These are phyloP conservation scores for Pythium aphanidermatum DNA, from an alignment of 352 stramenopile species.

Conservation along the genomic window DNA sequence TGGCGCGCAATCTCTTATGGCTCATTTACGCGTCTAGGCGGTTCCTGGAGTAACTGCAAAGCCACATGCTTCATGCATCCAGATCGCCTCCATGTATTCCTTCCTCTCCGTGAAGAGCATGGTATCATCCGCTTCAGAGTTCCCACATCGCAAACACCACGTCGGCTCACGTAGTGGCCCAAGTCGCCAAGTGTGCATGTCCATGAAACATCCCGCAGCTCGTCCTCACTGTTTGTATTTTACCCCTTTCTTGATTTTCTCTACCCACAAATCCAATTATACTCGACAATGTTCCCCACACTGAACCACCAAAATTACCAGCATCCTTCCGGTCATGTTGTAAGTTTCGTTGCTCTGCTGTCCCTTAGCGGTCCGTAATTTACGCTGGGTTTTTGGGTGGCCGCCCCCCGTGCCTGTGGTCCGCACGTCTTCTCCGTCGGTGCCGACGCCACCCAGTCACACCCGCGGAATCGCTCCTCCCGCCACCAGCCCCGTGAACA, in stretches of 20 bases:
- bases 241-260: too few relatives aligned
- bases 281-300: not conserved
- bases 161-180: too few relatives aligned
- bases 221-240: too few relatives aligned
- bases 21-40: too few relatives aligned
- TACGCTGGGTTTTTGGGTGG: constrained; percentile 19
- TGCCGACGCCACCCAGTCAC: constrained; percentile 2
- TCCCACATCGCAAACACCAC: too few relatives aligned
- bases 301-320: constrained; percentile 19
- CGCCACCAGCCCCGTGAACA: constrained; percentile 6
- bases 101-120: too few relatives aligned
- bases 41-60: not conserved
- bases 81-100: too few relatives aligned
- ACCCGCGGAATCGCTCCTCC: constrained; percentile 18
- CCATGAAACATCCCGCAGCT: constrained; percentile 23
- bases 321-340: not conserved
- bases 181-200: constrained; percentile 4
- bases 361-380: constrained; percentile 3
- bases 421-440: constrained; percentile 1
- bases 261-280: not conserved
- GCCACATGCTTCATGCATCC: not conserved
- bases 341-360: constrained; percentile 3
- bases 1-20: too few relatives aligned
- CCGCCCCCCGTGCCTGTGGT: constrained; percentile 5
- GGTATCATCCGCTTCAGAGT: too few relatives aligned